Evolutionary conservation across 2,329 filamentous ascomycete genomes (phyloP), one percentile per base, ranked within the genome.

Genomic region (Phyllosticta citribraziliensis): DNA sequence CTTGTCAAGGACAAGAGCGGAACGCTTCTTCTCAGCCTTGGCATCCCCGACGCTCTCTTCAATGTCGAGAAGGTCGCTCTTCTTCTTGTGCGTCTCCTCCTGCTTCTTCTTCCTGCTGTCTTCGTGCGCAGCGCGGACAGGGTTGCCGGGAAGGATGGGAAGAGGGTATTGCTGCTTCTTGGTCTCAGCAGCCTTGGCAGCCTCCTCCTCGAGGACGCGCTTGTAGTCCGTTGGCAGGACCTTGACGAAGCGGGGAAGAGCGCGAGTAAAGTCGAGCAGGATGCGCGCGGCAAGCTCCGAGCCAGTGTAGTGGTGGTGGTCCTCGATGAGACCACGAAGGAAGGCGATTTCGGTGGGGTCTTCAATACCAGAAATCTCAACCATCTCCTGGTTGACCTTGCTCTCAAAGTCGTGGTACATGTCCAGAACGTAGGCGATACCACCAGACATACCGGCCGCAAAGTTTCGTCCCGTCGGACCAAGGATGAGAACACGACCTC

Each of bases 351-450:
- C 93, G 62, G 86, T 78, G 25, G 90, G 90, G 63, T 97, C 92
- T 64, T 93, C 89, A 53, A 97, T 79, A 9, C 84, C 82, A 55
- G 88, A 88, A 25, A 93, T 86, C 77, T 97, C 92, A 67, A 97
- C 93, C 93, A 97, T 96, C 79, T 97, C 93, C 70, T 86, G 88
- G 78, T 97, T 97, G 77, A 97, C 88, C 83, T 97, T 97, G 68
- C 87, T 85, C 74, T 89, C 81, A 79, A 97, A 96, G 76, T 97
- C 91, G 66, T 88, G 84, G 73, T 93, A 84, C 71, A 94, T 88
- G 71, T 97, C 93, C 30, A 97, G 84, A 59, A 97, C 85, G 70
- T 96, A 97, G 19, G 92, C 92, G 70, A 97, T 97, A 81, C 93
- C 93, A 72, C 93, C 93, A 70, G 92, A 97, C 93, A 97, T 97